Evolutionary conservation across 169 alveolate genomes (phyloP).

Genomic region (Eimeria tenella): DNA sequence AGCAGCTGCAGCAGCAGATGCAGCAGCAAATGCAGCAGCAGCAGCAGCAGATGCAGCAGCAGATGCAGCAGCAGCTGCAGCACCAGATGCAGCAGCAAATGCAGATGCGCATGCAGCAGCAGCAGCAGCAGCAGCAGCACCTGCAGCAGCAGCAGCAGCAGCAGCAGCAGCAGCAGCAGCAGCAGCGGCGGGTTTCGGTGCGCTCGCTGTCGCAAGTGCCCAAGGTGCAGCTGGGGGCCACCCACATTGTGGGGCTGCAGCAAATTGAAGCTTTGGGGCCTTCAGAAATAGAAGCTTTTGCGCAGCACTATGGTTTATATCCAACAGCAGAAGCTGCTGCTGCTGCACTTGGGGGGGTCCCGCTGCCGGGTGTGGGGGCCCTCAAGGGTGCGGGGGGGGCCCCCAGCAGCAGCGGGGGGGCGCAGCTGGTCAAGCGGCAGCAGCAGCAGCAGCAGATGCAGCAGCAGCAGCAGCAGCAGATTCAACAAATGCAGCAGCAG

Average conservation of each 20-base stretch:
- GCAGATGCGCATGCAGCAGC: too few species aligned
- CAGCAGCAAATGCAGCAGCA: neutral
- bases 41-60: neutral
- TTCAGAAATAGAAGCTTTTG: neutral
- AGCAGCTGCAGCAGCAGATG: neutral
- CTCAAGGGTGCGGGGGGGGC: neutral
- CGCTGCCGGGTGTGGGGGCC: neutral
- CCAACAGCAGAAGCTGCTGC: neutral
- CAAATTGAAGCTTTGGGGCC: too few species aligned
- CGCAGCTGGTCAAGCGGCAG: too few species aligned
- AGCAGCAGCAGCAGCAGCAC: neutral
- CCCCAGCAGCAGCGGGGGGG: slow-evolving; percentile 4
- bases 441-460: too few species aligned
- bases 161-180: slow-evolving; percentile 4
- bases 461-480: too few species aligned
- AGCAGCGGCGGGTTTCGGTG: neutral
- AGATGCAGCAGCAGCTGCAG: neutral
- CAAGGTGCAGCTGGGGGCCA: too few species aligned
- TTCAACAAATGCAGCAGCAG: too few species aligned
- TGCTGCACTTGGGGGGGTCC: neutral
- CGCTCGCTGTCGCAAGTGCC: too few species aligned
- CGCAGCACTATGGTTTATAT: neutral
- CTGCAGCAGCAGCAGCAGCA: neutral
- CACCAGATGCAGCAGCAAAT: neutral
- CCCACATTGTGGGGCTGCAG: neutral